Conservation (phyloP, 495 filamentous ascomycete species). For the Sphaerosporella brunnea region DNA sequence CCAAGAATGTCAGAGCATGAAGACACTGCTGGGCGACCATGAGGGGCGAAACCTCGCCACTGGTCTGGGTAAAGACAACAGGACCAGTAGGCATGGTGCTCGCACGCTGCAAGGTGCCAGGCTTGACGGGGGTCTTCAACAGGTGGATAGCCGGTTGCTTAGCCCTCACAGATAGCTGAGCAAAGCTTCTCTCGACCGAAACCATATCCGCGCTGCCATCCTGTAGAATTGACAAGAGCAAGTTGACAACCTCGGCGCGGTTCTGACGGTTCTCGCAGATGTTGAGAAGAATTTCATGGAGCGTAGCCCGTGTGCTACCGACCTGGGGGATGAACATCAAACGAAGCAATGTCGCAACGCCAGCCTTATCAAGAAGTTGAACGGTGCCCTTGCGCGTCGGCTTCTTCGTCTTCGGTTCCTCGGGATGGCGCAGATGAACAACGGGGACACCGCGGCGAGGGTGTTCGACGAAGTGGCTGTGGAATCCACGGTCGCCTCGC, state of each 20-base stretch:
- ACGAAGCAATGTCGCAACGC: slow-evolving; percentile 80
- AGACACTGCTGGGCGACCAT: slow-evolving; percentile 94
- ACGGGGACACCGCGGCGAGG: slow-evolving; percentile 34
- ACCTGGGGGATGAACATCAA: slow-evolving; percentile 93
- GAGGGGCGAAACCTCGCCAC: slow-evolving; percentile 69
- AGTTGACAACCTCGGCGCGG: slow-evolving; percentile 81
- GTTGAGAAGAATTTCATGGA: slow-evolving; percentile 71
- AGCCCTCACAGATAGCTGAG: slow-evolving; percentile 75
- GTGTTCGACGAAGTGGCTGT: slow-evolving; percentile 40
- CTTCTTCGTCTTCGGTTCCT: slow-evolving; percentile 40
- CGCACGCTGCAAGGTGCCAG: not conserved
- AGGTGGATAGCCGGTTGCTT: slow-evolving; percentile 45
- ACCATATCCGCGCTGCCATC: slow-evolving; percentile 85
- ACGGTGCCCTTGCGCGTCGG: slow-evolving; percentile 59
- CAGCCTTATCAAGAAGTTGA: slow-evolving; percentile 92
- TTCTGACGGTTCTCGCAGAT: slow-evolving; percentile 90
- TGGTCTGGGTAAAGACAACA: slow-evolving; percentile 34
- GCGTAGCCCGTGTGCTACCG: slow-evolving; percentile 55
- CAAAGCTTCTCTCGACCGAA: slow-evolving; percentile 87
- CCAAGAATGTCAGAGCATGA: slow-evolving; percentile 58
- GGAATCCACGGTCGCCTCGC: slow-evolving; percentile 38
- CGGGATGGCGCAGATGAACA: slow-evolving; percentile 22
- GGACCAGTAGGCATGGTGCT: slow-evolving; percentile 44
- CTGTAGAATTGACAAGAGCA: slow-evolving; percentile 84
- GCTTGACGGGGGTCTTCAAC: slow-evolving; percentile 58